Evolutionary conservation across 2,329 filamentous ascomycete species (phyloP).

Genomic region (Ophiostoma ulmi): DNA sequence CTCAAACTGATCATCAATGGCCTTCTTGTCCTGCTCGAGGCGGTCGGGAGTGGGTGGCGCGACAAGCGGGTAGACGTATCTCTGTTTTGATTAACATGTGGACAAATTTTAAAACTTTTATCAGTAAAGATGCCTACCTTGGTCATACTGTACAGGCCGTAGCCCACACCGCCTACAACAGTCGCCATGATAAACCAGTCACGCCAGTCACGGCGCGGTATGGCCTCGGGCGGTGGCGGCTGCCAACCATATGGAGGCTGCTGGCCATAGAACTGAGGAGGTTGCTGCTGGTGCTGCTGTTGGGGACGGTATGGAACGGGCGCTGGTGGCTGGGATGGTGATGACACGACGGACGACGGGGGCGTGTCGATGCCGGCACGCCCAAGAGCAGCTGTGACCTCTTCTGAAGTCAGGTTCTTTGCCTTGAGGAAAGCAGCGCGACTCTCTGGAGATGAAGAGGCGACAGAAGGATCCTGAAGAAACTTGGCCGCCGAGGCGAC

Average conservation of each 20-base stretch:
- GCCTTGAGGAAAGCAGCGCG: conserved; percentile 88
- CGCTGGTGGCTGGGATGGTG: conserved; percentile 30
- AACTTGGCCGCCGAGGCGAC: conserved; percentile 78
- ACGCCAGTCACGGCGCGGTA: conserved; percentile 85
- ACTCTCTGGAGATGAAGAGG: conserved; percentile 85
- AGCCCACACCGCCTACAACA: conserved; percentile 81
- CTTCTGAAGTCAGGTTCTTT: conserved; percentile 95
- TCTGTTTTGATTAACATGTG: conserved; percentile 42
- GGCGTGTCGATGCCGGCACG: conserved; percentile 59
- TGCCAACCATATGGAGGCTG: conserved; percentile 51
- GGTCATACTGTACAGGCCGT: conserved; percentile 80
- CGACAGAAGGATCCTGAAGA: conserved; percentile 88
- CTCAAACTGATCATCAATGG: conserved; percentile 89
- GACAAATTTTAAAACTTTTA: fast-evolving
- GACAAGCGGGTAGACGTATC: conserved; percentile 86
- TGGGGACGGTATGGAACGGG: conserved; percentile 30
- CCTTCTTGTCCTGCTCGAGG: conserved; percentile 87
- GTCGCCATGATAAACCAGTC: conserved; percentile 99
- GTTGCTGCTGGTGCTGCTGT: conserved; percentile 39
- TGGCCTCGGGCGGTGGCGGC: conserved; percentile 46
- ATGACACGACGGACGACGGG: conserved; percentile 37
- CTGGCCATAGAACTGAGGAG: conserved; percentile 42
- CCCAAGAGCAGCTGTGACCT: conserved; percentile 78
- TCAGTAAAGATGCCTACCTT: conserved; percentile 55
- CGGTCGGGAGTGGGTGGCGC: conserved; percentile 90